These are phyloP conservation scores for Hymenoscyphus linearis DNA, from an alignment of 2,329 filamentous ascomycete species.

Conservation along the genomic window DNA sequence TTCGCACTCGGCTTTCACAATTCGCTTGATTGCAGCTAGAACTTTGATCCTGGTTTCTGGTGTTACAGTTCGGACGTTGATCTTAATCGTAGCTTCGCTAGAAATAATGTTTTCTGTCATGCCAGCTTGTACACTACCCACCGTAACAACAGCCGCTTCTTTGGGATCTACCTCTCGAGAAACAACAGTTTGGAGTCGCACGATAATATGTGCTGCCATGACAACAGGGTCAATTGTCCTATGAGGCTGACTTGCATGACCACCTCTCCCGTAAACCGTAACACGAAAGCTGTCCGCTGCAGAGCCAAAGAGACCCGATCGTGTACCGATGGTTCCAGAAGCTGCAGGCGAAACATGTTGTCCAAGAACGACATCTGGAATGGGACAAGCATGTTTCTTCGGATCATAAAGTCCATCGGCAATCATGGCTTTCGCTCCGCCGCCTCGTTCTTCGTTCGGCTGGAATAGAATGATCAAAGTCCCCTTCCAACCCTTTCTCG, in stretches of 20 bases:
- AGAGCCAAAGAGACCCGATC: slow-evolving; percentile 32
- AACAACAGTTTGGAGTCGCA: slow-evolving; percentile 37
- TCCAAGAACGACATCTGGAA: slow-evolving; percentile 52
- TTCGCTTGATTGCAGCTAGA: slow-evolving; percentile 34
- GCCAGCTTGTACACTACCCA: slow-evolving; percentile 40
- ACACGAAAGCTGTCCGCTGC: slow-evolving; percentile 36
- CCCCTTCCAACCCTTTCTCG: slow-evolving; percentile 49
- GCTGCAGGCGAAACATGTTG: slow-evolving; percentile 45
- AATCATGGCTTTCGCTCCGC: slow-evolving; percentile 58
- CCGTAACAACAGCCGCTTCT: slow-evolving; percentile 41
- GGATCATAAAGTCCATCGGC: slow-evolving; percentile 48
- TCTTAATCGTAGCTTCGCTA: slow-evolving; percentile 35
- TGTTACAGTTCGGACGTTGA: slow-evolving; percentile 38
- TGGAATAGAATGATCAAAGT: slow-evolving; percentile 63
- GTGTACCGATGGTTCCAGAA: slow-evolving; percentile 34
- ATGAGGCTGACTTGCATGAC: slow-evolving; percentile 40
- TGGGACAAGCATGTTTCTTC: slow-evolving; percentile 38
- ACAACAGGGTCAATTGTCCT: slow-evolving; percentile 42
- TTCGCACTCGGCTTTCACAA: slow-evolving; percentile 48
- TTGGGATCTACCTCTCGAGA: slow-evolving; percentile 35
- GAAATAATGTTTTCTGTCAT: slow-evolving; percentile 41
- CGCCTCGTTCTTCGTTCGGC: slow-evolving; percentile 59
- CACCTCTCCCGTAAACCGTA: slow-evolving; percentile 37
- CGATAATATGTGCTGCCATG: slow-evolving; percentile 38
- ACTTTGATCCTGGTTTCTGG: slow-evolving; percentile 33